Conservation (phyloP, 2,329 filamentous ascomycete species). For the Sporothrix mexicana region DNA sequence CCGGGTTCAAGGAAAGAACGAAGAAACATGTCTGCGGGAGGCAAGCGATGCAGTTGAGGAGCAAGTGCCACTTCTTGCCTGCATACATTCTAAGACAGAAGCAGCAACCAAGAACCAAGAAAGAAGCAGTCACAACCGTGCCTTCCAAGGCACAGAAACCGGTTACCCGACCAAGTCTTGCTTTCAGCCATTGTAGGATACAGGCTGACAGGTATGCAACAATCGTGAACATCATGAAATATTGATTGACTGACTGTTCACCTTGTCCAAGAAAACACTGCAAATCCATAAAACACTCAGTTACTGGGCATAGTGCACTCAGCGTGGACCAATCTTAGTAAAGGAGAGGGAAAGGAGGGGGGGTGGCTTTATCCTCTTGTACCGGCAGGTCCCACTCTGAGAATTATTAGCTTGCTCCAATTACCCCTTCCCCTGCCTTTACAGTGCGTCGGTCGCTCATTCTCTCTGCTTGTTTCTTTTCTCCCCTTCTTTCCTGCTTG, state of each 20-base stretch:
- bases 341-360: constrained; percentile 3
- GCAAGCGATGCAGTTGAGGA: background rate
- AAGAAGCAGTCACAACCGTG: constrained; percentile 9
- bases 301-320: background rate
- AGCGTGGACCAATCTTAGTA: background rate
- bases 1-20: background rate
- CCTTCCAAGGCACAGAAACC: constrained; percentile 9
- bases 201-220: background rate
- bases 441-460: constrained; percentile 27
- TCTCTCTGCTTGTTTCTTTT: constrained; percentile 23
- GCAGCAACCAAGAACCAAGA: background rate
- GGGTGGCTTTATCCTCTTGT: constrained; percentile 30
- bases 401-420: constrained; percentile 29
- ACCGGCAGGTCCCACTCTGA: constrained; percentile 30
- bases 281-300: constrained; percentile 2
- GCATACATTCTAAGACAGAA: background rate
- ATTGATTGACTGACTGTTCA: background rate
- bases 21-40: background rate
- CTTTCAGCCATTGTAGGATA: background rate
- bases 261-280: background rate
- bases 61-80: background rate
- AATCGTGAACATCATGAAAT: background rate
- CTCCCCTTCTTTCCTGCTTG: constrained; percentile 29
- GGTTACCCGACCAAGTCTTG: background rate
- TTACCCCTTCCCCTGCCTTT: constrained; percentile 32